Percentiles rank a stretch among this genome's conserved stretches.
Evolutionary conservation across 2,329 filamentous ascomycete genomes (phyloP).

Genomic region (Trichoderma citrinoviride): DNA sequence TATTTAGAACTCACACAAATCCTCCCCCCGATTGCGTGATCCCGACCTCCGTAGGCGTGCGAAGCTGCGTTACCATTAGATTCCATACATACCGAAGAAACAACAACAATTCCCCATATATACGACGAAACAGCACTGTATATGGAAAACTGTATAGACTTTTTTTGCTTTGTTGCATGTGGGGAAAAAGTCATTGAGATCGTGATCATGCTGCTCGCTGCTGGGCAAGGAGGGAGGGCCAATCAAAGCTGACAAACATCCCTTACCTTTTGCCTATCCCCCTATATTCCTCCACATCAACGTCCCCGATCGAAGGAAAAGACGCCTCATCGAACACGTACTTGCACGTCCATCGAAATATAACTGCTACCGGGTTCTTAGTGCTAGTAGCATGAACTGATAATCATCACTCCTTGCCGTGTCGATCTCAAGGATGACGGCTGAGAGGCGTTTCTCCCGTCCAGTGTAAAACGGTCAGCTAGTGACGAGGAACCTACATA

Average conservation of each 20-base stretch:
- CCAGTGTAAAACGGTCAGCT: neutral
- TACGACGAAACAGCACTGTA: conserved; percentile 2
- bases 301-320: neutral
- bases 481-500: neutral
- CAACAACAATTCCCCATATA: neutral
- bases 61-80: neutral
- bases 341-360: neutral
- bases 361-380: neutral
- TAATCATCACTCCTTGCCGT: neutral
- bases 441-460: neutral
- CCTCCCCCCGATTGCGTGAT: conserved; percentile 19
- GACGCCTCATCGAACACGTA: neutral
- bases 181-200: neutral
- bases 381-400: neutral
- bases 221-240: too few species aligned
- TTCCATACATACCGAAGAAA: neutral
- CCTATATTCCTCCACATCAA: too few species aligned
- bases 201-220: neutral
- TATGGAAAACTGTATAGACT: conserved; percentile 12
- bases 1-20: neutral
- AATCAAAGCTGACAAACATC: neutral
- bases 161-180: conserved; percentile 13
- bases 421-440: neutral
- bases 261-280: too few species aligned
- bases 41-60: conserved; percentile 9